phyloP scores from a whole-genome alignment of 179 eudicot species.

The Corrigiola litoralis region DNA sequence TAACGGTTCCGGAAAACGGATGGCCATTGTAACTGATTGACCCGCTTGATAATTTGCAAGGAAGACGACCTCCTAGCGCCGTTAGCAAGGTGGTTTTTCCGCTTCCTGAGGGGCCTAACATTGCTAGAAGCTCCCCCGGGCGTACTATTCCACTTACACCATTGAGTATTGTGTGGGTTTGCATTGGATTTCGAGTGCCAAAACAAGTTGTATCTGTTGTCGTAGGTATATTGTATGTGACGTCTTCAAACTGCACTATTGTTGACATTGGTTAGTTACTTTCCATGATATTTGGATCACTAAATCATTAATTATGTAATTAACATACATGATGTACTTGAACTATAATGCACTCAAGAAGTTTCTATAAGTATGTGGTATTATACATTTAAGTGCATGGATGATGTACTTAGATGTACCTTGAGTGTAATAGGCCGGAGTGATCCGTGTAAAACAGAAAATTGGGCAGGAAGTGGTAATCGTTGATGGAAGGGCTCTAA shows the following conservation, averaged over 20 bases:
- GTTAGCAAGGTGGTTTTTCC: constrained; percentile 78
- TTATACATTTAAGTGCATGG: background rate
- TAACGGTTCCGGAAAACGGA: constrained; percentile 49
- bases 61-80: constrained; percentile 52
- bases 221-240: constrained; percentile 37
- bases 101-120: constrained; percentile 83
- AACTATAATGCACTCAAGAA: too few relatives aligned
- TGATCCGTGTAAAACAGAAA: constrained; percentile 43
- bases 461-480: constrained; percentile 19
- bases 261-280: too few relatives aligned
- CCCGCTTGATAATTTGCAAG: constrained; percentile 41
- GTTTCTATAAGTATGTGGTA: background rate
- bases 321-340: too few relatives aligned
- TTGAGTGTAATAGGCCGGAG: constrained; percentile 51
- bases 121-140: constrained; percentile 72
- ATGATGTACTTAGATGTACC: constrained; percentile 26
- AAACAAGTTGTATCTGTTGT: constrained; percentile 17
- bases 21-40: constrained; percentile 48
- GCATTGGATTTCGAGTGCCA: constrained; percentile 30
- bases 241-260: constrained; percentile 70
- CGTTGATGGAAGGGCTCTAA: constrained; percentile 7
- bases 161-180: constrained; percentile 36
- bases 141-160: constrained; percentile 51
- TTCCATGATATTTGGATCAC: too few relatives aligned
- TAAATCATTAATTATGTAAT: too few relatives aligned